phyloP scores from a whole-genome alignment of 176 grass and related monocot species.

The Avena eriantha region DNA sequence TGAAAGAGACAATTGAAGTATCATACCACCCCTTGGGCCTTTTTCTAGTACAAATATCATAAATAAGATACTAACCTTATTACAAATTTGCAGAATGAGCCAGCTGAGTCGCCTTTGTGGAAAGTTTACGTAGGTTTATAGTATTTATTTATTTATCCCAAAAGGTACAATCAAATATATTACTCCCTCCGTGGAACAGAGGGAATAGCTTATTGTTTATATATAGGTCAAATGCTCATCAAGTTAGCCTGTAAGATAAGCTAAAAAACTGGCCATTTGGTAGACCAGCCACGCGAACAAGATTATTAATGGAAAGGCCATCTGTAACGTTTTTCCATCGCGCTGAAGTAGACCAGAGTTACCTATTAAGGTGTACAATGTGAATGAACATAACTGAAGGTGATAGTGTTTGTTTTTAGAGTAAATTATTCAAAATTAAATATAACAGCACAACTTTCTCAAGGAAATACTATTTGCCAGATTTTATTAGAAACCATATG shows the following conservation, averaged over 20 bases:
- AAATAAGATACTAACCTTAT: not conserved
- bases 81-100: not conserved
- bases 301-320: not conserved
- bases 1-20: too few species aligned
- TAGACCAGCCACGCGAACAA: not conserved
- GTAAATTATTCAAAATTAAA: not conserved
- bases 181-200: not conserved
- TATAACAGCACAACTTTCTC: not conserved
- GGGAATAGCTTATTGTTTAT: slow-evolving; percentile 1
- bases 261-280: not conserved
- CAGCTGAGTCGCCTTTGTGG: not conserved
- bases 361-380: not conserved
- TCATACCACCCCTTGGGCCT: too few species aligned
- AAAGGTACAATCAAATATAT: slow-evolving; percentile 3
- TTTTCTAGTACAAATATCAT: too few species aligned
- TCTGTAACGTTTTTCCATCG: slow-evolving; percentile 18
- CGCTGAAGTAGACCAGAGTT: slow-evolving; percentile 22
- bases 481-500: slow-evolving; percentile 23
- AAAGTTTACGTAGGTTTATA: slow-evolving; percentile 23
- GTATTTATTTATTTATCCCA: not conserved
- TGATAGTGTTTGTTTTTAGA: slow-evolving; percentile 7
- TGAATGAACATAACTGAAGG: slow-evolving; percentile 10
- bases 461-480: not conserved
- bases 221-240: not conserved
- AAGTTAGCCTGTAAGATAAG: not conserved